Evolutionary conservation across 2,329 filamentous ascomycete species (phyloP).

Genomic region (Alternaria triticimaculans): DNA sequence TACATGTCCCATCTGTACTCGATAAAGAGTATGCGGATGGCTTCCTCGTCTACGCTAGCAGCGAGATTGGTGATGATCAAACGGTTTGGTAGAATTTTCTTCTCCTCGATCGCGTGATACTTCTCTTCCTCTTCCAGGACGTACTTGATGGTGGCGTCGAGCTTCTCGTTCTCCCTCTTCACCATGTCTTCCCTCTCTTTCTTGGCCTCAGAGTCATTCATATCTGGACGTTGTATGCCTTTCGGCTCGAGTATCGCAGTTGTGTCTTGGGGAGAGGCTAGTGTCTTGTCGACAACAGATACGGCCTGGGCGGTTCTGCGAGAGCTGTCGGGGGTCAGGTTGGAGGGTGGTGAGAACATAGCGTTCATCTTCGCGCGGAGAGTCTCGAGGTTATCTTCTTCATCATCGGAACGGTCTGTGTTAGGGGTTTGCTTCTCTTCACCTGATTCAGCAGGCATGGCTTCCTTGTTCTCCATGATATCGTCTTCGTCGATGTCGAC

Average conservation of each 20-base stretch:
- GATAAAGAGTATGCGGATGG: conserved; percentile 22
- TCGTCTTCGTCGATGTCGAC: not conserved
- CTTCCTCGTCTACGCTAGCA: conserved; percentile 25
- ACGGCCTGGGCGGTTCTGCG: not conserved
- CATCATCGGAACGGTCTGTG: not conserved
- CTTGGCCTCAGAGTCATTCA: conserved; percentile 10
- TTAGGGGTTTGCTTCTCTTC: not conserved
- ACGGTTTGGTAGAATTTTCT: conserved; percentile 12
- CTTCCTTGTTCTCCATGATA: not conserved
- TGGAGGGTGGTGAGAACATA: not conserved
- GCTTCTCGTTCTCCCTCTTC: conserved; percentile 10
- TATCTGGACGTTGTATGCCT: conserved; percentile 3
- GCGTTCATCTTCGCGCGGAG: not conserved
- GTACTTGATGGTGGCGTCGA: conserved; percentile 15
- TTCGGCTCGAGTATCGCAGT: not conserved
- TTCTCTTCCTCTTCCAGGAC: conserved; percentile 16
- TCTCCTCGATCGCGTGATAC: conserved; percentile 14
- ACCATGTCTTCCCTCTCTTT: conserved; percentile 15
- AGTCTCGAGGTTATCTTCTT: conserved; percentile 6
- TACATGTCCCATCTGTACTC: conserved; percentile 25
- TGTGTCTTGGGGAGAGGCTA: not conserved
- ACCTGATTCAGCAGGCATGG: not conserved
- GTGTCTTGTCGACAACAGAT: not conserved
- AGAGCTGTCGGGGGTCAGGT: not conserved
- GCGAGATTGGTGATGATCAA: conserved; percentile 38